Evolutionary conservation across 2,329 filamentous ascomycete genomes (phyloP).

Genomic region (Bipolaris oryzae): DNA sequence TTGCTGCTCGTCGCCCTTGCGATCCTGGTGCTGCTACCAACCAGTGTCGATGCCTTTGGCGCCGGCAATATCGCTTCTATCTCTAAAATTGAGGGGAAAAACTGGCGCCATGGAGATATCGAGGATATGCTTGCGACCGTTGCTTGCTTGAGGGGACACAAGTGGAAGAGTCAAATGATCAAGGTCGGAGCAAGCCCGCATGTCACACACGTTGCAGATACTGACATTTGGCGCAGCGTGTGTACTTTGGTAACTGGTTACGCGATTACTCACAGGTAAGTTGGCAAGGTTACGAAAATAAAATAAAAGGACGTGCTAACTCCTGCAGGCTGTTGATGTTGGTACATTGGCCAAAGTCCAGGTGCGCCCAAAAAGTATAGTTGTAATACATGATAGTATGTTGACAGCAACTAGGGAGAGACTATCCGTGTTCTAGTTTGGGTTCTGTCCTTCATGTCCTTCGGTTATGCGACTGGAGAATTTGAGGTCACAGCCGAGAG

Average conservation of each 20-base stretch:
- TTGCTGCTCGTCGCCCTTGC: conserved; percentile 45
- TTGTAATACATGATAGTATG: conserved; percentile 8
- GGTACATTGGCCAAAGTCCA: conserved; percentile 60
- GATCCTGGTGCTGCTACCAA: conserved; percentile 46
- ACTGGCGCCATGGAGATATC: conserved; percentile 61
- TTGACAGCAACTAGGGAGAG: conserved; percentile 48
- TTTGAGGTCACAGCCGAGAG: conserved; percentile 62
- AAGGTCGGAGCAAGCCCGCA: conserved; percentile 34
- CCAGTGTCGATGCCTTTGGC: conserved; percentile 52
- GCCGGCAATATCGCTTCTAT: conserved; percentile 54
- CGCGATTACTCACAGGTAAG: conserved; percentile 62
- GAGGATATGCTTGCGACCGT: conserved; percentile 59
- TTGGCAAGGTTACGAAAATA: conserved; percentile 25
- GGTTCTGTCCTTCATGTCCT: conserved; percentile 62
- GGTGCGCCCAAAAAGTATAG: conserved; percentile 22
- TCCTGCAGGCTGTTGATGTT: conserved; percentile 59
- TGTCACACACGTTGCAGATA: background rate
- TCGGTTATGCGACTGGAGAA: conserved; percentile 62
- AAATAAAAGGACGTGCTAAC: conserved; percentile 42
- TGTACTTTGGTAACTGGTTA: conserved; percentile 55
- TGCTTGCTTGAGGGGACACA: conserved; percentile 52
- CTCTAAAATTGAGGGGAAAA: conserved; percentile 53
- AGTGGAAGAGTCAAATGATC: conserved; percentile 55
- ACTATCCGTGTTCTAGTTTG: conserved; percentile 62
- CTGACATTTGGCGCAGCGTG: conserved; percentile 38